Percentiles rank a stretch among this genome's conserved stretches.
Evolutionary conservation across 83 land plant genomes (phyloP).

Genomic region (Diphasiastrum complanatum): DNA sequence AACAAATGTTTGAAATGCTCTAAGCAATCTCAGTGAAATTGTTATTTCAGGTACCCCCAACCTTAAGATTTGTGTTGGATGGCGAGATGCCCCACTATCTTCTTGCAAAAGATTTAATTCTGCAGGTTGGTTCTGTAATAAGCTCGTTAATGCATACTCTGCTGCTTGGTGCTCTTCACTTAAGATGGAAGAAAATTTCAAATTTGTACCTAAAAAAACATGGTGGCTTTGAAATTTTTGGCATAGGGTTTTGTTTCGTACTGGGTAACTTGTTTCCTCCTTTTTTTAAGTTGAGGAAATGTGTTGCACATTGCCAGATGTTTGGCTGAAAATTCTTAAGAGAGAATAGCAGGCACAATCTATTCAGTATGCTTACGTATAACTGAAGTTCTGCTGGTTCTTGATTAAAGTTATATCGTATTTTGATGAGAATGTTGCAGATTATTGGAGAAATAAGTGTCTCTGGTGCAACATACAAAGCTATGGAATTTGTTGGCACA

Average conservation of each 20-base stretch:
- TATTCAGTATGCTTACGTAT: no score
- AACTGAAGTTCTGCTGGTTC: no score
- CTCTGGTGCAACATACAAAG: constrained; percentile 83
- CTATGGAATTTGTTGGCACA: constrained; percentile 96
- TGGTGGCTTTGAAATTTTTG: no score
- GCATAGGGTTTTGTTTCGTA: constrained; percentile 3
- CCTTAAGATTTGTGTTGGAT: constrained; percentile 85
- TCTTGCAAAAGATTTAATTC: constrained; percentile 88
- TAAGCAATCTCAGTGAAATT: neutral
- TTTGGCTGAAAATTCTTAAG: no score
- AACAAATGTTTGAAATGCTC: no score
- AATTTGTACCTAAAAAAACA: no score
- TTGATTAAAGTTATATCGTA: no score
- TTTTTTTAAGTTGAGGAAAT: no score
- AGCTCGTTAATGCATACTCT: neutral
- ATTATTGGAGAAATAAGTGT: constrained; percentile 94
- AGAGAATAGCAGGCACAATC: no score
- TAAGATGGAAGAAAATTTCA: no score
- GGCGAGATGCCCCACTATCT: constrained; percentile 94
- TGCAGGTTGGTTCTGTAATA: constrained; percentile 56
- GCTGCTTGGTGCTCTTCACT: neutral
- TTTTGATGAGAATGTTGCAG: no score
- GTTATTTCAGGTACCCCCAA: constrained; percentile 71
- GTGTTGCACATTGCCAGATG: neutral
- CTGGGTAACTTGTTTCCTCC: neutral